Evolutionary conservation across 495 filamentous ascomycete genomes (phyloP).

Genomic region (Chaetomium fimeti): DNA sequence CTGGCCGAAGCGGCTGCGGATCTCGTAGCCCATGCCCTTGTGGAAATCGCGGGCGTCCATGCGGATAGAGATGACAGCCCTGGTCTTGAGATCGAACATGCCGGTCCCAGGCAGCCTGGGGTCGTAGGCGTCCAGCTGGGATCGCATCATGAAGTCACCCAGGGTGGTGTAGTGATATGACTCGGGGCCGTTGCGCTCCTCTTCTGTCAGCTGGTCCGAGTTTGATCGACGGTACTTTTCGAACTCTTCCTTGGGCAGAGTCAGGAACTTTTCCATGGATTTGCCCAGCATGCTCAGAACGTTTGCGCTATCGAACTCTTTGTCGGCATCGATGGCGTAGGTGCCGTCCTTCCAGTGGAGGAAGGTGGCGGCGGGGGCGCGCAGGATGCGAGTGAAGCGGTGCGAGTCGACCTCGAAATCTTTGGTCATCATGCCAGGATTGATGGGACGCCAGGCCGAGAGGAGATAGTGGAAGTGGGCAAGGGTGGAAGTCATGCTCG

Average conservation of each 20-base stretch:
- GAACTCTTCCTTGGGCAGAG: conserved; percentile 72
- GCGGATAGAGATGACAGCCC: conserved; percentile 85
- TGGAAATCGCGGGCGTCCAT: conserved; percentile 75
- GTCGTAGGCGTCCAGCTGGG: conserved; percentile 92
- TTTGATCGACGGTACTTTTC: conserved; percentile 74
- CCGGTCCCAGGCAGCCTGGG: conserved; percentile 82
- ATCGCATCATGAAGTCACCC: conserved; percentile 92
- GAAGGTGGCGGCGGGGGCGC: conserved; percentile 75
- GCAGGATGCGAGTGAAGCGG: conserved; percentile 69
- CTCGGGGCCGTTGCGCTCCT: conserved; percentile 65
- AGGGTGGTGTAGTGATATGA: conserved; percentile 83
- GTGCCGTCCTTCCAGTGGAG: conserved; percentile 77
- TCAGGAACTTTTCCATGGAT: conserved; percentile 96
- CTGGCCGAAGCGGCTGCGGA: conserved; percentile 65
- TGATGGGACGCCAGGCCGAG: conserved; percentile 75
- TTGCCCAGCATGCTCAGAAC: conserved; percentile 87
- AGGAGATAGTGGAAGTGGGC: conserved; percentile 92
- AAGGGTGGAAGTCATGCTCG: conserved; percentile 87
- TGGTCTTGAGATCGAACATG: conserved; percentile 96
- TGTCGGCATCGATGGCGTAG: conserved; percentile 98
- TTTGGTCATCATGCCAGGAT: conserved; percentile 61
- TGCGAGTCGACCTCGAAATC: conserved; percentile 57
- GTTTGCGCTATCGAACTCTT: conserved; percentile 82
- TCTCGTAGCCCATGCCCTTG: conserved; percentile 82
- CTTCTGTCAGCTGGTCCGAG: conserved; percentile 61